These are phyloP conservation scores for Cinnamomum chago DNA, from an alignment of 164 flowering plant species.

Conservation along the genomic window DNA sequence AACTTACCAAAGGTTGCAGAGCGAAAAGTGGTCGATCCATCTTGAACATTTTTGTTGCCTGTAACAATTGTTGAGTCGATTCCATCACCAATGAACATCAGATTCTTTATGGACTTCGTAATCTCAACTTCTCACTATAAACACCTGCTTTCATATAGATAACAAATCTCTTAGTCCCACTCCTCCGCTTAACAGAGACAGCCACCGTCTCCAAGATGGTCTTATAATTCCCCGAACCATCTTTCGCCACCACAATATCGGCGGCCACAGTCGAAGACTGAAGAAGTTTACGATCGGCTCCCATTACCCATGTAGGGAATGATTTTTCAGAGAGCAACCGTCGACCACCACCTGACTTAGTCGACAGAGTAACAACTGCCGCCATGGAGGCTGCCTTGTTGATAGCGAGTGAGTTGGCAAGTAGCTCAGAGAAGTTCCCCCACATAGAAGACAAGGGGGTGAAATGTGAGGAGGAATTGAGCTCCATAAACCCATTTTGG, in stretches of 20 bases:
- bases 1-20: slow-evolving; percentile 68
- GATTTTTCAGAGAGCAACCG: slow-evolving; percentile 25
- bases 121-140: slow-evolving; percentile 55
- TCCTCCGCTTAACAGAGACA: slow-evolving; percentile 19
- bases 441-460: slow-evolving; percentile 22
- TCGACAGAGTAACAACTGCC: background rate
- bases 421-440: slow-evolving; percentile 38
- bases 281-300: slow-evolving; percentile 40
- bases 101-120: slow-evolving; percentile 31
- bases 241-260: slow-evolving; percentile 56
- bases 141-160: slow-evolving; percentile 52
- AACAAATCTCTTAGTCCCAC: slow-evolving; percentile 34
- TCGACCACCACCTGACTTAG: slow-evolving; percentile 11
- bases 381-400: slow-evolving; percentile 15
- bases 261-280: slow-evolving; percentile 23
- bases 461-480: slow-evolving; percentile 24
- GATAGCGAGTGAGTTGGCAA: slow-evolving; percentile 55
- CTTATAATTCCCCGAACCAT: slow-evolving; percentile 55
- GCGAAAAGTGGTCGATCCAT: slow-evolving; percentile 58
- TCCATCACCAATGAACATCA: slow-evolving; percentile 69
- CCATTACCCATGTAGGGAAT: slow-evolving; percentile 48
- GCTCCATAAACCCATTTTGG: slow-evolving; percentile 47
- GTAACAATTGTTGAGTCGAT: slow-evolving; percentile 52
- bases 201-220: slow-evolving; percentile 53
- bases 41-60: slow-evolving; percentile 33